Percentiles rank a stretch among this genome's conserved stretches.
These are phyloP conservation scores for Trametes gibbosa DNA, from an alignment of 768 basidiomycete genomes.

Conservation along the genomic window DNA sequence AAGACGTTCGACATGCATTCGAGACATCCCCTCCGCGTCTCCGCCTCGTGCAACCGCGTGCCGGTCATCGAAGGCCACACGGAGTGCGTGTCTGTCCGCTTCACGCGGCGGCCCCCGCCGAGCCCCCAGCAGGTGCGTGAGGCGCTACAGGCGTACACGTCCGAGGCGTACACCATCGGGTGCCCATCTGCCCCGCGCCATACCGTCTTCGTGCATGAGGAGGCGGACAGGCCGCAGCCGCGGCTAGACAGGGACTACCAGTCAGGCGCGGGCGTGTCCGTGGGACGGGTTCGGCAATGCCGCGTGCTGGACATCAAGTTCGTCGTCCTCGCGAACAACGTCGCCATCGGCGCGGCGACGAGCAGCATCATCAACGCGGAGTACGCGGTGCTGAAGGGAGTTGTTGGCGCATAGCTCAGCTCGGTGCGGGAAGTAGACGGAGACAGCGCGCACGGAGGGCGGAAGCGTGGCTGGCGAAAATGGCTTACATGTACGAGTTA, in stretches of 20 bases:
- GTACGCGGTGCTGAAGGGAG: slow-evolving; percentile 79
- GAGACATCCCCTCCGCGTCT: slow-evolving; percentile 77
- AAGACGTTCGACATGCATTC: slow-evolving; percentile 85
- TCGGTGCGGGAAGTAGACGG: not conserved
- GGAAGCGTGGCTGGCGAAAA: slow-evolving; percentile 5
- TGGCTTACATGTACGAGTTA: slow-evolving; percentile 20
- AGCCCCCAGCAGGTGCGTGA: slow-evolving; percentile 84
- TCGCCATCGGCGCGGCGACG: slow-evolving; percentile 94
- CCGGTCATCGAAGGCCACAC: slow-evolving; percentile 96
- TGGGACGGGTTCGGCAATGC: slow-evolving; percentile 89
- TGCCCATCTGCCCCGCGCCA: slow-evolving; percentile 85
- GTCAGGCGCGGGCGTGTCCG: slow-evolving; percentile 86
- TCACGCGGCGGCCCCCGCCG: slow-evolving; percentile 76
- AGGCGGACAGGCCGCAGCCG: slow-evolving; percentile 91
- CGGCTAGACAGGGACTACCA: slow-evolving; percentile 88
- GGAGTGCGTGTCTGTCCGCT: slow-evolving; percentile 85
- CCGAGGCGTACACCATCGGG: slow-evolving; percentile 69
- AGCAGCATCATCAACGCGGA: slow-evolving; percentile 97
- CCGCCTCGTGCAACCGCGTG: slow-evolving; percentile 92
- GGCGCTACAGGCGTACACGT: slow-evolving; percentile 70
- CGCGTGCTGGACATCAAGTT: slow-evolving; percentile 95
- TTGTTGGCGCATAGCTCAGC: slow-evolving; percentile 29
- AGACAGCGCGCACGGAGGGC: not conserved
- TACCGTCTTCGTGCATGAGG: slow-evolving; percentile 89
- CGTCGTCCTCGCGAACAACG: slow-evolving; percentile 89